Percentiles rank a stretch among this genome's conserved stretches.
Evolutionary conservation across 2,329 filamentous ascomycete genomes (phyloP).

Genomic region (Chrysosporium queenslandicum): DNA sequence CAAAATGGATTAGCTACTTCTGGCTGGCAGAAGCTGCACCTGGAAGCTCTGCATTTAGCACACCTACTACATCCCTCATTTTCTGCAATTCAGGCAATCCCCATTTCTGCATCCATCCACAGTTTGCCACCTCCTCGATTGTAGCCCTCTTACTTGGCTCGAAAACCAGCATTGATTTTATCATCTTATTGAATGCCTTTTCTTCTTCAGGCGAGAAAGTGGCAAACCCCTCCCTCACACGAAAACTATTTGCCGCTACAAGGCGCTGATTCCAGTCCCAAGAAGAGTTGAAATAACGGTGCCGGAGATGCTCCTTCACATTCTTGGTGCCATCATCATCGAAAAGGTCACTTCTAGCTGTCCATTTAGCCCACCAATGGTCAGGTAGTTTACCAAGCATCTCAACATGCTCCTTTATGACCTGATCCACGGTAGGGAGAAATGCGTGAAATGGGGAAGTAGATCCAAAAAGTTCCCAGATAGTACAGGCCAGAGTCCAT

Average conservation of each 20-base stretch:
- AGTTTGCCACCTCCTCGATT: conserved; percentile 17
- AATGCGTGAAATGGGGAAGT: too few species aligned
- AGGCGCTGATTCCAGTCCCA: conserved; percentile 3
- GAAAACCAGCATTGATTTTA: conserved; percentile 18
- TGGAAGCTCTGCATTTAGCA: background rate
- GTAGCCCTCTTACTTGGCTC: conserved; percentile 17
- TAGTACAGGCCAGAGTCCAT: too few species aligned
- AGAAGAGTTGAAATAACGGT: background rate
- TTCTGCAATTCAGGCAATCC: conserved; percentile 11
- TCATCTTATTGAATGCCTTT: conserved; percentile 16
- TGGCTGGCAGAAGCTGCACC: background rate
- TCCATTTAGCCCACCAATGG: too few species aligned
- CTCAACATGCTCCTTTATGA: too few species aligned
- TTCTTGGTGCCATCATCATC: conserved; percentile 14
- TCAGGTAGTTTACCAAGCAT: too few species aligned
- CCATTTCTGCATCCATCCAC: conserved; percentile 21
- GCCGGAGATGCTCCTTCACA: conserved; percentile 9
- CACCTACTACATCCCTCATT: background rate
- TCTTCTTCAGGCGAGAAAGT: conserved; percentile 14
- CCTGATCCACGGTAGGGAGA: too few species aligned
- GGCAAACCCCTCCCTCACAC: conserved; percentile 4
- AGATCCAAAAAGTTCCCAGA: too few species aligned
- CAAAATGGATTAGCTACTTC: background rate
- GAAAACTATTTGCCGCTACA: background rate
- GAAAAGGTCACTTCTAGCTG: conserved; percentile 13